Conservation (phyloP, 768 basidiomycete genomes). For the Tulasnella sp. region DNA sequence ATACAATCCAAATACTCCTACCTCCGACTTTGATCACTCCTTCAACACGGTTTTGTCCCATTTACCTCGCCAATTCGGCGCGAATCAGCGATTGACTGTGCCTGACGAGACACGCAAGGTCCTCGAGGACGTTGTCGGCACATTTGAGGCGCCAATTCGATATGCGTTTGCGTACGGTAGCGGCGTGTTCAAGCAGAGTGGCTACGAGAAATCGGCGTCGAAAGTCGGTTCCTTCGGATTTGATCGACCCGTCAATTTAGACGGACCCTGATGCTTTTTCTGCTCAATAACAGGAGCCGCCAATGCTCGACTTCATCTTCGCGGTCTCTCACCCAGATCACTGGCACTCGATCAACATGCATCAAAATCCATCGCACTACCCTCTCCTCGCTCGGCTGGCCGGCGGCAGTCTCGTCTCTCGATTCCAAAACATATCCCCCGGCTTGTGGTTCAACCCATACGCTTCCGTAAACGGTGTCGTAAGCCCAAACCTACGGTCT, state of each 20-base stretch:
- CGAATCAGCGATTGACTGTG: constrained; percentile 72
- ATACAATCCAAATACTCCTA: neutral
- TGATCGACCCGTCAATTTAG: neutral
- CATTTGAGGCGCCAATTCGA: constrained; percentile 83
- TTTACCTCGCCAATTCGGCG: constrained; percentile 42
- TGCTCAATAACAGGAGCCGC: constrained; percentile 30
- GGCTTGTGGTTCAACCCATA: constrained; percentile 96
- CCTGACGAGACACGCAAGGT: constrained; percentile 68
- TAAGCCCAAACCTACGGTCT: constrained; percentile 41
- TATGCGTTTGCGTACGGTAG: constrained; percentile 98
- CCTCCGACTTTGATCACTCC: constrained; percentile 3
- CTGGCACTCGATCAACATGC: constrained; percentile 94
- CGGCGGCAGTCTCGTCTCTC: constrained; percentile 73
- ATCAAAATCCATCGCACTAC: constrained; percentile 85
- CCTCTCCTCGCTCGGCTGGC: constrained; percentile 75
- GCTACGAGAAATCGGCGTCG: constrained; percentile 35
- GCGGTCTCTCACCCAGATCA: constrained; percentile 87
- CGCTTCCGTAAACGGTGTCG: constrained; percentile 71
- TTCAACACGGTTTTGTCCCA: constrained; percentile 10
- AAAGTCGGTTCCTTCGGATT: constrained; percentile 12
- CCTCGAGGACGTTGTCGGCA: constrained; percentile 64
- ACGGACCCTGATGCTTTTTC: neutral
- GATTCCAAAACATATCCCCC: constrained; percentile 61
- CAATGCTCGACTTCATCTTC: constrained; percentile 95
- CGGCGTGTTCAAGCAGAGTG: constrained; percentile 89